Base-by-base conservation (phyloP, 257 asterid genomes). In the Solanum megistacrolobum region DNA sequence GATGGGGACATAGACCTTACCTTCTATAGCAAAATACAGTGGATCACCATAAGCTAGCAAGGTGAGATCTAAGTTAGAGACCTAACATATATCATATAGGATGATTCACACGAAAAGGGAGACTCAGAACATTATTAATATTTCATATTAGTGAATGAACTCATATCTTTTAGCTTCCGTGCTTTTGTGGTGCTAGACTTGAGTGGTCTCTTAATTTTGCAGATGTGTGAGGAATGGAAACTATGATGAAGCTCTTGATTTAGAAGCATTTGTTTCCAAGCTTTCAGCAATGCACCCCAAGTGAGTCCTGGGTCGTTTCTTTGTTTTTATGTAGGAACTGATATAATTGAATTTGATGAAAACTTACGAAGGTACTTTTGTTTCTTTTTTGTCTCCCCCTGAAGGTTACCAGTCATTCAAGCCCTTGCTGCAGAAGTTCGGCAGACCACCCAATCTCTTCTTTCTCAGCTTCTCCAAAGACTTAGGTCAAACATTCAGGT, bases 401-500 rank as follows among this genome's bases (percentile, higher is more conserved):
- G 90, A 90, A 97, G 99, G 89, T 95, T 96, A 93, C 98, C 98
- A 62, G 95, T 96, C 85, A 97, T 97, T 90, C 99, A 97, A 96
- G 95, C 98, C 88, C 97, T 97, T 88, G 96, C 98, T 32, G 86
- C 94, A 38, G 99, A 96, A 93, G 99, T 95, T 92, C 93, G 94
- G 90, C 95, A 93, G 92, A 95, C 98, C 88, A 97, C 98, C 76
- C 98, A 95, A 90, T 97, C 99, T 89, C 99, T 97, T 93, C 99
- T 95, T 87, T 94, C 94, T 88, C 99, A 97, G 91, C 98, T 97
- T 87, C 99, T 96, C 52, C 99, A 92, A 92, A 97, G 94, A 93
- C 98, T 97, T 89, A 94, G 98, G 89, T 97, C 99, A 76, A 97
- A 94, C 91, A 94, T 97, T 93, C 99, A 97, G 98, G 99, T 96